A percentile compares a stretch with the other conserved stretches of the same genome.
phyloP scores from a whole-genome alignment of 495 filamentous ascomycete genomes.

The Filosporella fistucella region DNA sequence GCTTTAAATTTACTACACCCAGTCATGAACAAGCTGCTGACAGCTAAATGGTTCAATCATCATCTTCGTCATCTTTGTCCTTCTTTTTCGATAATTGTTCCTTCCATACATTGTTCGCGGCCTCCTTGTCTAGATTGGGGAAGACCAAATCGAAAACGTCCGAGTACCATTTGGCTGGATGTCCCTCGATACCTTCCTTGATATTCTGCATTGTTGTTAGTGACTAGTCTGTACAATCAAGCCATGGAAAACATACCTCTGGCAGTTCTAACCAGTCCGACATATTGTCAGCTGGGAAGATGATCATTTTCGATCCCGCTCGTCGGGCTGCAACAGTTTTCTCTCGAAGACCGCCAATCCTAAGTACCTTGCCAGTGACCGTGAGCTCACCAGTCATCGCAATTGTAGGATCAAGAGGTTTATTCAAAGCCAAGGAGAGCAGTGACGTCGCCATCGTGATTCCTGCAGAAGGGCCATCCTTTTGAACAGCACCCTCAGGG shows the following conservation, averaged over 20 bases:
- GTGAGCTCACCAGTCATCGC: conserved; percentile 99
- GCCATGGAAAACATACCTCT: conserved; percentile 58
- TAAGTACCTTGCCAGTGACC: conserved; percentile 92
- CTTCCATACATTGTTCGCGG: conserved; percentile 70
- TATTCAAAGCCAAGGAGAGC: conserved; percentile 76
- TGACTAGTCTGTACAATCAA: neutral
- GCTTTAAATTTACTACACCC: conserved; percentile 1
- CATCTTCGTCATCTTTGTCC: conserved; percentile 36
- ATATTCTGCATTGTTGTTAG: conserved; percentile 68
- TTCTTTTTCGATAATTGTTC: conserved; percentile 60
- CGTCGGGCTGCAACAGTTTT: conserved; percentile 97
- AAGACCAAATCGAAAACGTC: conserved; percentile 94
- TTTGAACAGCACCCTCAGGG: conserved; percentile 93
- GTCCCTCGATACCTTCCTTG: conserved; percentile 89
- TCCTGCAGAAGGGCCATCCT: conserved; percentile 94
- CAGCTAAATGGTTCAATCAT: conserved; percentile 22
- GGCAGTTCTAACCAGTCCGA: conserved; percentile 97
- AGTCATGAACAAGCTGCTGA: conserved; percentile 13
- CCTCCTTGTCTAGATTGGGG: conserved; percentile 66
- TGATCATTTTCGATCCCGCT: conserved; percentile 89
- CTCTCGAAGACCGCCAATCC: conserved; percentile 94
- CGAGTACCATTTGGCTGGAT: conserved; percentile 85
- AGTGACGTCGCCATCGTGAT: conserved; percentile 96
- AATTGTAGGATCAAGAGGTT: conserved; percentile 74
- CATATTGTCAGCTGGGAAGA: conserved; percentile 93